A percentile compares a stretch with the other conserved stretches of the same genome.
Conservation (phyloP, 441 rosid species). For the Adansonia gregorii region DNA sequence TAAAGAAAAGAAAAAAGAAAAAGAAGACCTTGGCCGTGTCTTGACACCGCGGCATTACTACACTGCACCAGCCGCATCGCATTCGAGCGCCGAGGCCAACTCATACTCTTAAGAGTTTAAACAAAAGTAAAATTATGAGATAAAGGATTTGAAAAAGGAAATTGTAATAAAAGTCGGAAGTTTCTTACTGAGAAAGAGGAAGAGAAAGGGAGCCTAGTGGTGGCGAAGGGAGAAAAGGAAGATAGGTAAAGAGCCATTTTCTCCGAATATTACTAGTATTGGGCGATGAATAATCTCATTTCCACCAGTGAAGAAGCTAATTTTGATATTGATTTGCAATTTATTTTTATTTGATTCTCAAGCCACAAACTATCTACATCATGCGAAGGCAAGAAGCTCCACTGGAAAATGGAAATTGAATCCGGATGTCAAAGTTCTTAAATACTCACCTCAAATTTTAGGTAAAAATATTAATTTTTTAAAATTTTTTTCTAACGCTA, state of each 20-base stretch:
- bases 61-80: conserved; percentile 32
- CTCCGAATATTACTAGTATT: neutral
- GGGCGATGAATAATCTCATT: neutral
- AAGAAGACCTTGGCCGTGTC: conserved; percentile 34
- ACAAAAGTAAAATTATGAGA: neutral
- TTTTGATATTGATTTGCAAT: neutral
- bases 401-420: neutral
- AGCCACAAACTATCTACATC: neutral
- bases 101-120: conserved; percentile 38
- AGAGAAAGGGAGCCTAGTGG: conserved; percentile 24
- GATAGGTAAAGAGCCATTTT: conserved; percentile 26
- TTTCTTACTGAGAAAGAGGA: conserved; percentile 25
- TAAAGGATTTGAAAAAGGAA: neutral
- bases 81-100: conserved; percentile 33
- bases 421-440: neutral
- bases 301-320: neutral
- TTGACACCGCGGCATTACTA: conserved; percentile 36
- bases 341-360: neutral
- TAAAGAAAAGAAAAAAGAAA: neutral
- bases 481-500: too few relatives aligned
- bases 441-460: neutral
- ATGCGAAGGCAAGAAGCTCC: neutral
- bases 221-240: conserved; percentile 20
- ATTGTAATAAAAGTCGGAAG: neutral
- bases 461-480: neutral